phyloP scores from a whole-genome alignment of 2,329 filamentous ascomycete genomes.

The Furcasterigmium furcatum region DNA sequence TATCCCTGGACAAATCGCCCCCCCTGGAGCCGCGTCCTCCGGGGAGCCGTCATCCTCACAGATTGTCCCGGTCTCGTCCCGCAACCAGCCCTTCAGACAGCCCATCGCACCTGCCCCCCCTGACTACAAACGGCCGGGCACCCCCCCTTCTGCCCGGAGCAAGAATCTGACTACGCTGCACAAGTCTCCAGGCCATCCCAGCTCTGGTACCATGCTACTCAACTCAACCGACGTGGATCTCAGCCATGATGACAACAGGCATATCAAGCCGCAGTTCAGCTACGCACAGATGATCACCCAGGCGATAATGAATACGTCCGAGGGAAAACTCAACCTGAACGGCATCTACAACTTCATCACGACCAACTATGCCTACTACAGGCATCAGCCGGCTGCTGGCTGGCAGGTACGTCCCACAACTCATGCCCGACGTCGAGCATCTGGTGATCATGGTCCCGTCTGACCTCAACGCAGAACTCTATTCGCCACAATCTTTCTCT shows the following conservation, averaged over 20 bases:
- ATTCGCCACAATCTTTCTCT: constrained; percentile 95
- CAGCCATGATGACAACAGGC: constrained; percentile 78
- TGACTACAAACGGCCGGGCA: constrained; percentile 58
- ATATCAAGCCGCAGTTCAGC: constrained; percentile 93
- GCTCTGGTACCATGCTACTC: constrained; percentile 39
- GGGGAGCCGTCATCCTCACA: constrained; percentile 2
- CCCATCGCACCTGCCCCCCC: constrained; percentile 57
- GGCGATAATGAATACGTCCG: constrained; percentile 81
- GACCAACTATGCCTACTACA: constrained; percentile 88
- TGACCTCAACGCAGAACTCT: constrained; percentile 64
- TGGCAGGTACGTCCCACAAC: constrained; percentile 88
- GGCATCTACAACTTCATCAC: constrained; percentile 95
- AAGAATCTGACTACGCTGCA: constrained; percentile 22
- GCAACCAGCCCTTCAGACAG: constrained; percentile 27
- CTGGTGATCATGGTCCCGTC: constrained; percentile 6
- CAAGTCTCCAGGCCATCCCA: constrained; percentile 34
- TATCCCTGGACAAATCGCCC: constrained; percentile 1
- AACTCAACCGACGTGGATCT: constrained; percentile 64
- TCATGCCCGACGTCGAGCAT: too few relatives aligned
- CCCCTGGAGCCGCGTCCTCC: background rate
- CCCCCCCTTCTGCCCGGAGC: constrained; percentile 47
- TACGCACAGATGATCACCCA: constrained; percentile 97
- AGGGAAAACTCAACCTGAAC: constrained; percentile 85
- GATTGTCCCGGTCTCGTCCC: background rate
- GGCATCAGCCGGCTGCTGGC: constrained; percentile 70